A percentile compares a stretch with the other conserved stretches of the same genome.
phyloP scores from a whole-genome alignment of 345 rosid genomes.

The Acer campestre region DNA sequence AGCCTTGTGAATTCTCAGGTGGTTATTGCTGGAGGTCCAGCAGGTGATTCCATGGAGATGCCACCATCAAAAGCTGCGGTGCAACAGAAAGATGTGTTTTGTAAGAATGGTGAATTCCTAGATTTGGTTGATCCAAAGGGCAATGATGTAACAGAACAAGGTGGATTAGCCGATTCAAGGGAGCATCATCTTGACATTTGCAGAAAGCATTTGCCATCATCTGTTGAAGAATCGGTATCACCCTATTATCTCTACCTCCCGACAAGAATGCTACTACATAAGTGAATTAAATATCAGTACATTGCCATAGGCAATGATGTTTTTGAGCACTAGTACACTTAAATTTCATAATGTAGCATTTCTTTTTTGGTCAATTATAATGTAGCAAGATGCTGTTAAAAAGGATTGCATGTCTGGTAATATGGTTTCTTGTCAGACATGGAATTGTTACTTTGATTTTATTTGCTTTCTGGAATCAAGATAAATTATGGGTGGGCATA shows the following conservation, averaged over 20 bases:
- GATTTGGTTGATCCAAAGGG: conserved; percentile 34
- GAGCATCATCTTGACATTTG: conserved; percentile 36
- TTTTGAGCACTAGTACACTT: background rate
- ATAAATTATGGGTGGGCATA: background rate
- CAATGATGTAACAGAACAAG: conserved; percentile 31
- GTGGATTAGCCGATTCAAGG: conserved; percentile 40
- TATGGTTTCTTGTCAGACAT: conserved; percentile 11
- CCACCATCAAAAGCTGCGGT: conserved; percentile 44
- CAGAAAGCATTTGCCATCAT: conserved; percentile 39
- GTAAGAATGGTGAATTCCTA: conserved; percentile 33
- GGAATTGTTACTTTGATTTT: background rate
- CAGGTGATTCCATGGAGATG: conserved; percentile 42
- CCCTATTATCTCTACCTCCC: conserved; percentile 9
- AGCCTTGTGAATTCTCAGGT: conserved; percentile 36
- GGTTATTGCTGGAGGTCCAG: conserved; percentile 30
- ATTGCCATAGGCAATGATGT: background rate
- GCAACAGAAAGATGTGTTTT: conserved; percentile 34
- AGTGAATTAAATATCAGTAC: background rate
- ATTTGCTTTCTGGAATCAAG: background rate
- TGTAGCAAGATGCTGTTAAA: background rate
- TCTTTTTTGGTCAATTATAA: background rate
- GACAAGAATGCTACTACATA: background rate
- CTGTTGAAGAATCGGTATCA: conserved; percentile 60
- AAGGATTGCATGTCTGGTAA: background rate
- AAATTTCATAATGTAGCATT: conserved; percentile 7